Evolutionary conservation across 257 asterid species (phyloP), one percentile per base, ranked within the genome.

Genomic region (Jaltomata sinuosa): DNA sequence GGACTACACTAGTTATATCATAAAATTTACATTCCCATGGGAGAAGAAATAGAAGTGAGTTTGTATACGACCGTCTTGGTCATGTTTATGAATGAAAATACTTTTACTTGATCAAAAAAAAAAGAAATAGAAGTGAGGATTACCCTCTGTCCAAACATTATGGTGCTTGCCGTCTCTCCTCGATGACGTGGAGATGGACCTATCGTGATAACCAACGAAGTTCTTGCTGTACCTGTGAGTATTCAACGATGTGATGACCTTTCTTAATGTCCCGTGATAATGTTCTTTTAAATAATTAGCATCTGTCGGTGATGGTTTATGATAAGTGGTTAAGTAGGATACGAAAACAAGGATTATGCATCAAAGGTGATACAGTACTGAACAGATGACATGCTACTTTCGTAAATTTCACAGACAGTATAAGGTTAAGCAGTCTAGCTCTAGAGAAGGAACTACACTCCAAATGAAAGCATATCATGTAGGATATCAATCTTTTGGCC

Each of bases 141-240:
- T 89, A 95, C 98, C 91, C 97, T 88, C 89, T 95, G 97, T 83
- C 98, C 98, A 88, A 95, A 92, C 93, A 86, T 86, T 86, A 95
- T 92, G 91, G 98, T 93, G 89, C 97, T 95, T 81, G 93, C 87
- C 83, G 98, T 93, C 90, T 95, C 98, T 88, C 93, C 98, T 83
- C 97, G 91, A 83, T 95, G 98, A 65, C 95, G 92, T 78, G 96
- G 96, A 64, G 98, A 95, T 80, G 98, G 97, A 81, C 98, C 97
- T 79, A 93, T 89, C 6, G 97, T 93, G 86, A 95, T 87, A 81
- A 93, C 87, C 87, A 95, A 89, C 6, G 98, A 95, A 84, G 98
- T 95, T 91, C 98, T 91, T 84, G 98, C 94, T 38, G 98, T 90
- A 72, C 98, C 98, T 95, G 90, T 12, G 71, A 84, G 40, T 67